Conservation (phyloP, 1,284 basidiomycete species). For the Marasmius tenuissimus region DNA sequence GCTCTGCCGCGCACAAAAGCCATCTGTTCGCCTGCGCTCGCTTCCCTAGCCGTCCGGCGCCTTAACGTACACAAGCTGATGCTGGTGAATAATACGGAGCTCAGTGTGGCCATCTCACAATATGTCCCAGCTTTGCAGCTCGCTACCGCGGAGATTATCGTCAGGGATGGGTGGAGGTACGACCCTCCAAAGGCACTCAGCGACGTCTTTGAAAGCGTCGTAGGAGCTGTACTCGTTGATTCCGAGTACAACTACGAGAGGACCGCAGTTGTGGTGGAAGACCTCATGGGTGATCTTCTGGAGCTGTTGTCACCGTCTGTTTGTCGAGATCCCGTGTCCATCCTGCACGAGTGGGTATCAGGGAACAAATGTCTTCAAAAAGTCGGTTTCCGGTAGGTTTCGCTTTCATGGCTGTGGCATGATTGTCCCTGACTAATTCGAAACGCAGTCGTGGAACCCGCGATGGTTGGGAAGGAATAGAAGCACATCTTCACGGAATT, state of each 20-base stretch:
- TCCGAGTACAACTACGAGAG: slow-evolving; percentile 70
- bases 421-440: not conserved
- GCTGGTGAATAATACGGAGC: slow-evolving; percentile 67
- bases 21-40: slow-evolving; percentile 74
- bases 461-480: slow-evolving; percentile 24
- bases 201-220: slow-evolving; percentile 78
- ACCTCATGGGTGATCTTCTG: slow-evolving; percentile 63
- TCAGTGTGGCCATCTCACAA: slow-evolving; percentile 61
- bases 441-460: slow-evolving; percentile 1
- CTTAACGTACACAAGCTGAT: slow-evolving; percentile 71
- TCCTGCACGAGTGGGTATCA: slow-evolving; percentile 63
- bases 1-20: slow-evolving; percentile 68
- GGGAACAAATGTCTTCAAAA: slow-evolving; percentile 49
- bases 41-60: slow-evolving; percentile 63
- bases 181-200: slow-evolving; percentile 82
- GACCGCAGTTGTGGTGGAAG: slow-evolving; percentile 56
- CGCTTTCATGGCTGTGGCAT: not conserved
- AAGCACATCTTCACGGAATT: slow-evolving; percentile 58
- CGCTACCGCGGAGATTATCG: slow-evolving; percentile 58
- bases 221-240: slow-evolving; percentile 85
- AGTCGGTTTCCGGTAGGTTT: slow-evolving; percentile 32
- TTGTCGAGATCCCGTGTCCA: slow-evolving; percentile 65
- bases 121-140: slow-evolving; percentile 60
- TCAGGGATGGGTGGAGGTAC: slow-evolving; percentile 72
- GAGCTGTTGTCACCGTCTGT: slow-evolving; percentile 54